These are phyloP conservation scores for Paralagenidium karlingii DNA, from an alignment of 352 stramenopile genomes.

Conservation along the genomic window DNA sequence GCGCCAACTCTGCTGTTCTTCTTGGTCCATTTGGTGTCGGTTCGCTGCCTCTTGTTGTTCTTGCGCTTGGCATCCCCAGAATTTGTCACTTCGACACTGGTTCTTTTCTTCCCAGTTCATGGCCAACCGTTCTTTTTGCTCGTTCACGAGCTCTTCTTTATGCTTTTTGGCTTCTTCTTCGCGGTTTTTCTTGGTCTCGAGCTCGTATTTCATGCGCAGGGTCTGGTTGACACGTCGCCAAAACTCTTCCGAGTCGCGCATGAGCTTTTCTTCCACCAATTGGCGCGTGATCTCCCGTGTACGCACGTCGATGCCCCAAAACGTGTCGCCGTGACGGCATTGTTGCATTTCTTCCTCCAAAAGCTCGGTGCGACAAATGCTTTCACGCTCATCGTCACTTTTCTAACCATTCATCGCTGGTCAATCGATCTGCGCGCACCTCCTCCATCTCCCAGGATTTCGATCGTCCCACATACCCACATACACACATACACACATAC, in stretches of 20 bases:
- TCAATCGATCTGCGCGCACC: no score
- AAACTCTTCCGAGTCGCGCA: slow-evolving; percentile 19
- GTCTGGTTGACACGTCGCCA: slow-evolving; percentile 25
- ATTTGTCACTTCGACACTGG: slow-evolving; percentile 30
- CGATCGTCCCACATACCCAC: no score
- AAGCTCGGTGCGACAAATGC: slow-evolving; percentile 27
- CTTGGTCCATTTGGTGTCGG: slow-evolving; percentile 1
- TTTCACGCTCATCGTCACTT: slow-evolving; percentile 19
- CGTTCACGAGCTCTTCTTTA: slow-evolving; percentile 11
- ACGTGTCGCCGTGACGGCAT: slow-evolving; percentile 24
- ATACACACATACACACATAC: no score
- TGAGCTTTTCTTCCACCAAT: slow-evolving; percentile 24
- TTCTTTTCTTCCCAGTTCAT: slow-evolving; percentile 23
- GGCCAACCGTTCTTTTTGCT: slow-evolving; percentile 13
- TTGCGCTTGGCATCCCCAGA: slow-evolving; percentile 53
- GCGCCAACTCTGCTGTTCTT: slow-evolving; percentile 9
- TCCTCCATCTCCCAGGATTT: no score
- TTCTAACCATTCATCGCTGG: no score
- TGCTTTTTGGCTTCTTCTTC: slow-evolving; percentile 11
- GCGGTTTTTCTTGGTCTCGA: slow-evolving; percentile 6
- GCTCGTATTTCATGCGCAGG: slow-evolving; percentile 6
- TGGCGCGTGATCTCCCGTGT: slow-evolving; percentile 26
- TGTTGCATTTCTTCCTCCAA: slow-evolving; percentile 39
- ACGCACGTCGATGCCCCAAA: slow-evolving; percentile 33
- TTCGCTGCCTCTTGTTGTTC: slow-evolving; percentile 21